A percentile compares a stretch with the other conserved stretches of the same genome.
Conservation (phyloP, 495 filamentous ascomycete species). For the Podospora pseudocomata region DNA sequence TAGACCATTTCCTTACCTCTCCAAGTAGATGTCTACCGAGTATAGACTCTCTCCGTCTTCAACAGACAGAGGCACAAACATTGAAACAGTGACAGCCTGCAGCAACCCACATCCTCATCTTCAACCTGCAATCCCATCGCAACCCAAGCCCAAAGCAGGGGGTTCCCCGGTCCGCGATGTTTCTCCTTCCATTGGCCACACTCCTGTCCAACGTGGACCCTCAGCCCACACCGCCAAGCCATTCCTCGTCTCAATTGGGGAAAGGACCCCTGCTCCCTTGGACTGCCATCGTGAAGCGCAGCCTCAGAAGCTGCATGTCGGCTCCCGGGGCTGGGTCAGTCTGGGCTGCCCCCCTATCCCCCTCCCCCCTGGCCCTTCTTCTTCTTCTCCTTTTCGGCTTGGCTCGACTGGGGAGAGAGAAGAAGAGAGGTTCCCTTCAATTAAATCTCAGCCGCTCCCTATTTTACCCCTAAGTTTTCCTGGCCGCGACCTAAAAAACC, state of each 20-base stretch:
- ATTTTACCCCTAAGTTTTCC: neutral
- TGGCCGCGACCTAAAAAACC: neutral
- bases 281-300: slow-evolving; percentile 16
- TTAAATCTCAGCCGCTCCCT: neutral
- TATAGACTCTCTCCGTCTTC: neutral
- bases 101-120: neutral
- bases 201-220: neutral
- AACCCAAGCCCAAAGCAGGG: neutral
- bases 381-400: too few relatives aligned
- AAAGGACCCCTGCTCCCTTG: neutral
- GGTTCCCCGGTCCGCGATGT: neutral
- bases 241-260: slow-evolving; percentile 3
- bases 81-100: neutral
- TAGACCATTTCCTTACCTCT: neutral
- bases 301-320: slow-evolving; percentile 7
- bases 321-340: slow-evolving; percentile 4
- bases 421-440: neutral
- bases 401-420: neutral
- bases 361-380: neutral
- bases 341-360: neutral
- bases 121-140: neutral
- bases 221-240: slow-evolving; percentile 9
- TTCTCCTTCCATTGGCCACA: neutral
- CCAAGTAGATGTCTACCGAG: too few relatives aligned
- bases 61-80: neutral